Evolutionary conservation across 2,329 filamentous ascomycete genomes (phyloP), one percentile per base, ranked within the genome.

Genomic region (Colletotrichum trifolii): DNA sequence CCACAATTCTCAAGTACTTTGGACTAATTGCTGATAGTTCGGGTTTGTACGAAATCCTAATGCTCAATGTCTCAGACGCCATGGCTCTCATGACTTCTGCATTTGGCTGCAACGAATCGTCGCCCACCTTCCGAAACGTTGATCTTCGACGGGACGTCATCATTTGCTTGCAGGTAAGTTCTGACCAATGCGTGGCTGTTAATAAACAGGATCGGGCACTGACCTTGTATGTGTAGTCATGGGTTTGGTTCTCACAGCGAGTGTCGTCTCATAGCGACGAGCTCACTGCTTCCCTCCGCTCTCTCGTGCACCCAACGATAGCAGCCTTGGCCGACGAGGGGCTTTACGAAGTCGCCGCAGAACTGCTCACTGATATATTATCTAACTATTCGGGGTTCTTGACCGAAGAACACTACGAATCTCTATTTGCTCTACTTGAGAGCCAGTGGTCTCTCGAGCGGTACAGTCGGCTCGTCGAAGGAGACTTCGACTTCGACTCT

Each of bases 241-340:
- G 91, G 91, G 84, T 93, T 38, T 83, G 87, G 69, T 94, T 93
- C 72, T 89, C 88, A 6, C 90, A 93, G 71, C 85, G 87, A 39
- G 82, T 86, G 35, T 87, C 88, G 54, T 79, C 85, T 3, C 83
- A 85, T 49, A 84, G 85, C 39, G 83, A 83, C 13, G 81, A 85
- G 13, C 81, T 91, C 38, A 78, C 91, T 2, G 79, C 83, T 15
- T 81, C 86, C 15, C 81, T 94, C 12, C 86, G 85, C 38, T 81
- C 83, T 2, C 78, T 93, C 4, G 83, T 90, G 2, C 81, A 84
- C 36, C 81, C 85, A 4, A 84, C 88, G 25, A 84, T 93, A 33
- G 77, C 83, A 34, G 89, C 87, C 49, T 79, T 95, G 8, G 78
- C 84, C 25, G 79, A 86, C 40, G 82, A 88, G 35, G 79, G 85